These are phyloP conservation scores for Clavispora asparagi DNA, from an alignment of 805 yeast genomes.

Conservation along the genomic window DNA sequence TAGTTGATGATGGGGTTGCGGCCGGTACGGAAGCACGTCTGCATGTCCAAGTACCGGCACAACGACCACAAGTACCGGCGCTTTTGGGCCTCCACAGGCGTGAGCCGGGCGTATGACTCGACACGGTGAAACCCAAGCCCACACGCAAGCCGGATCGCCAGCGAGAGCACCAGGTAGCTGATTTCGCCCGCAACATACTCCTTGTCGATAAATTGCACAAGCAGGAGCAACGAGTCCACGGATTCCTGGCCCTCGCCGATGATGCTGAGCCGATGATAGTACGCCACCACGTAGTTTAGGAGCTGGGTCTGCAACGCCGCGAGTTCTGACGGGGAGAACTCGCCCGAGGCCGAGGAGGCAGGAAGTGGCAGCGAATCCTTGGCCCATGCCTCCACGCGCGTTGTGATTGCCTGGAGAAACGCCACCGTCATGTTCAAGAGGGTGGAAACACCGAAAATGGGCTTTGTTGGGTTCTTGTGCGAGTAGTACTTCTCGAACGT, in stretches of 20 bases:
- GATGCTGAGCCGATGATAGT: slow-evolving; percentile 4
- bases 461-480: neutral
- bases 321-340: neutral
- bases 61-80: slow-evolving; percentile 46
- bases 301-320: slow-evolving; percentile 1
- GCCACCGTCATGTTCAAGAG: slow-evolving; percentile 7
- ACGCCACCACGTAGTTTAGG: slow-evolving; percentile 3
- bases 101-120: slow-evolving; percentile 36
- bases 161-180: slow-evolving; percentile 34
- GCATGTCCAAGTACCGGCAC: slow-evolving; percentile 43
- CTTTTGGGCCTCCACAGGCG: slow-evolving; percentile 27
- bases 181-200: slow-evolving; percentile 12
- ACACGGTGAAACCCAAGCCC: slow-evolving; percentile 53
- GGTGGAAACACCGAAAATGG: slow-evolving; percentile 1
- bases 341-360: neutral
- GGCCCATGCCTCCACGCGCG: neutral
- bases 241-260: slow-evolving; percentile 7
- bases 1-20: slow-evolving; percentile 43
- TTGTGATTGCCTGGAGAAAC: neutral
- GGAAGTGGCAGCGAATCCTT: neutral
- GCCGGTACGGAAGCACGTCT: slow-evolving; percentile 40
- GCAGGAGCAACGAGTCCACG: slow-evolving; percentile 6
- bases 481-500: slow-evolving; percentile 5
- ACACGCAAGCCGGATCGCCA: slow-evolving; percentile 48
- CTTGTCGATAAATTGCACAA: slow-evolving; percentile 4